Base-by-base conservation (phyloP, 1,284 basidiomycete genomes). In the Agaricales sp. region DNA sequence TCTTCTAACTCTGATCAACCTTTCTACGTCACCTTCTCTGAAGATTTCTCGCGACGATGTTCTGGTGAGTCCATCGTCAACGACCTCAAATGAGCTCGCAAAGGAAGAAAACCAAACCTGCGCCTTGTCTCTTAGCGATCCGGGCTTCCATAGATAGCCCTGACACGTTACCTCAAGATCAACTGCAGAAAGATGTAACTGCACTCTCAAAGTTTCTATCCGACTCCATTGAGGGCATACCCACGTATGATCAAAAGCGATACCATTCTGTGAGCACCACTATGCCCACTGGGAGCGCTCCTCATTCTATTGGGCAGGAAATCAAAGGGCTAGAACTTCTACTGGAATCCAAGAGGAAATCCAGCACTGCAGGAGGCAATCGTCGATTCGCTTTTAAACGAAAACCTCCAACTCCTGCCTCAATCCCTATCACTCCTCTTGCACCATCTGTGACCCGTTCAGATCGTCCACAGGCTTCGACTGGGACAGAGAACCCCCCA, bases 241-340 rank as follows among this genome's bases (percentile, higher is more conserved):
- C 87, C 3, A 67, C 74, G 38, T 89, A 87, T 59, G 86, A 88
- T 61, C 85, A 85, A 58, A 71, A 80, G 51, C 78, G 78, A 55
- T 85, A 74, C 57, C 82, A 86, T 57, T 62, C 68, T 55, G 87
- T 88, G 55, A 52, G 80, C n/a, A 35, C 23, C 19, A 18, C 21
- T 20, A 19, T 24, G 37, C 19, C 45, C 25, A 38, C 14, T 48
- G 41, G 23, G 18, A 35, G n/a, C n/a, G 30, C 30, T 8, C n/a
- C 30, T 35, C 30, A 35, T 35, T 35, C 30, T 35, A n/a, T n/a
- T n/a, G 30, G 30, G n/a, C n/a, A 35, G 30, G 11, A 35, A 35
- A 8, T 35, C 30, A 35, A 35, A 35, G 30, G n/a, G 11, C n/a
- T 35, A 35, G 30, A 35, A n/a, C 11, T 11, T 11, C 30, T 8